Evolutionary conservation across 768 basidiomycete species (phyloP), one percentile per base, ranked within the genome.

Genomic region (Dictyophora rubrovolvata): DNA sequence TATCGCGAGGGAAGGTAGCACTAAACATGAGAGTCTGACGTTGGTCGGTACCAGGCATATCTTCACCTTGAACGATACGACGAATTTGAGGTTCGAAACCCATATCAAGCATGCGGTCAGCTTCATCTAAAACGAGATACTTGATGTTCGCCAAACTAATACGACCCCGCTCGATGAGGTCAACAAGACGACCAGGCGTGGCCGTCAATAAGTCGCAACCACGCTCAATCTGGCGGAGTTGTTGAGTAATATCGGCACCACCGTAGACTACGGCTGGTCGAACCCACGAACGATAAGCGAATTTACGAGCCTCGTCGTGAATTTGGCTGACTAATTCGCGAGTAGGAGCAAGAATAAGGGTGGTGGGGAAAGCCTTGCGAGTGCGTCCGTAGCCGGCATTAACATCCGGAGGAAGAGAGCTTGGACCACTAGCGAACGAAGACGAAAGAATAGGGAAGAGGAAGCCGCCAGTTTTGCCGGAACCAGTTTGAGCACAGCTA

Each of bases 31-130:
- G 88, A 1, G 96, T 99, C 70, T 98, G 96, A 62, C 96, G 89
- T 12, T 93, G 85, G 23, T 80, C 74, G 14, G 87, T 83, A 50
- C 85, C 87, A n/a, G 96, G 93, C 96, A 99, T 99, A 71, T 99
- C 96, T 68, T 93, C 93, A 65, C 90, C 89, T 72, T 99, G 91
- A 18, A 99, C 96, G 69, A 99, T 99, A 34, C 93, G 83, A 63
- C 96, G 83, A 68, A 99, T 99, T 75, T 98, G 96, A 58, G 96
- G 96, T 74, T 99, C 96, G 79, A 99, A 99, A 86, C 96, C 96
- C 96, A 99, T 99, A 78, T 99, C 96, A 69, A 99, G 82, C 96
- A 99, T 99, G 68, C 96, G 89, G 78, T 99, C 96, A 62, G 96
- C 96, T 76, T 99, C 96, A 67, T 99, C 96, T 56, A 99, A 86